Evolutionary conservation across 176 grass and related monocot genomes (phyloP), one percentile per base, ranked within the genome.

Genomic region (Musa acuminata): DNA sequence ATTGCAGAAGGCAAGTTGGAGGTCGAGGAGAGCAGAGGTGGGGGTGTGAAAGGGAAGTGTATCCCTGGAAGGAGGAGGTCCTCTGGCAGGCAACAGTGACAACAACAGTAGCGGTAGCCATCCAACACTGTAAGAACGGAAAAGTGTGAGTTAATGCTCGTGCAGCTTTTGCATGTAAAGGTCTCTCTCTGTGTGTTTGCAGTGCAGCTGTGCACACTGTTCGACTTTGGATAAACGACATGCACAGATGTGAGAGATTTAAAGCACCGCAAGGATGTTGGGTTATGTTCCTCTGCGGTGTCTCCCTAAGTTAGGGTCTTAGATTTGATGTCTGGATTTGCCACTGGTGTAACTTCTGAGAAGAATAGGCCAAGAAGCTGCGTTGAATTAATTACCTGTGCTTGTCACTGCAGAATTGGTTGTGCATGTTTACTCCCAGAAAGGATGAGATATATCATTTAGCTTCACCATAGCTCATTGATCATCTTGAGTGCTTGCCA

Each of bases 21-120:
- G 72, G 35, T 48, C 2, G 78, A 78, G 77, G 78, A 82, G 63
- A 53, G 69, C 52, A 80, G 65, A 57, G 82, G 60, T 52, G 85
- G 81, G 25, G 84, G 58, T 14, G 75, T 91, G 52, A 86, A 78
- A 71, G 91, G 86, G 9, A 81, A 92, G 80, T 99, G 96, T 78
- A 95, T 99, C 58, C 96, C 91, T 64, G 64, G 70, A 17, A 86
- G 80, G 74, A 87, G 82, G 77, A 83, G 77, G 67, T 48, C 53
- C 73, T 84, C 81, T 80, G 85, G 27, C 67, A 78, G 73, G 67
- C 51, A 72, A 14, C 77, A 70, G 73, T 60, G 55, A 16, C 86
- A 85, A 71, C 80, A 78, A 74, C 82, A 72, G 81, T 71, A 64
- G 58, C 35, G 35, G 35, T 43, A 43, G 29, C 29, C 29, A 29